Evolutionary conservation across 192 early-diverging fungal species (phyloP), one percentile per base, ranked within the genome.

Genomic region (Geranomyces variabilis): DNA sequence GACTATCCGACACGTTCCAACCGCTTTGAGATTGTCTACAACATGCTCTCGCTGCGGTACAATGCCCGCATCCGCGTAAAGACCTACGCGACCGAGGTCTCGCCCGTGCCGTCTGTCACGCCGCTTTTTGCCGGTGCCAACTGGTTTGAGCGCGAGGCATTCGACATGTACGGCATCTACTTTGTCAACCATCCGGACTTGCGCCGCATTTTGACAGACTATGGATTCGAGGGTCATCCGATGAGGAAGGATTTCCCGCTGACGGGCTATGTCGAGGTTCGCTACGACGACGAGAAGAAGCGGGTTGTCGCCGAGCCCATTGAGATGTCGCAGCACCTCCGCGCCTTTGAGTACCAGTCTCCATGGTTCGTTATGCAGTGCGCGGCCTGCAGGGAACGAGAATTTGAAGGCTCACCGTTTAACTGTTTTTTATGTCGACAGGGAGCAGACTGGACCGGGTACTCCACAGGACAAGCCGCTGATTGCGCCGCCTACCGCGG

Each of bases 281-380:
- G 97, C 61, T 99, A 97, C 77, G 97, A 99, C 77, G 97, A 99
- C 66, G 93, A 95, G 77, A 93, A 93, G 86, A 99, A 99, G 88
- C 85, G 97, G 47, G 95, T 99, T 17, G 90, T 99, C 47, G 88
- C 93, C 31, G 97, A 99, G 74, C 95, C 95, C 26, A 84, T 99
- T 57, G 96, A 99, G 79, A 83, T 99, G 63, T 88, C 95, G 0
- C 97, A 99, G 85, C 90, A 93, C 28, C 95, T 97, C 86, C 86
- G 97, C 68, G 92, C 93, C 83, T 97, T 96, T 85, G 97, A 99
- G 63, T 93, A 93, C 77, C 87, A 91, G 66, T 94, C 93, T 63
- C 94, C 97, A 21, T 99, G 97, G 97, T 96, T 91, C 46, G 79
- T 53, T 24, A 22, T n/a, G n/a, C n/a, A n/a, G n/a, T n/a, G n/a